Evolutionary conservation across 352 stramenopile species (phyloP).

Genomic region (Ophiocytium majus): DNA sequence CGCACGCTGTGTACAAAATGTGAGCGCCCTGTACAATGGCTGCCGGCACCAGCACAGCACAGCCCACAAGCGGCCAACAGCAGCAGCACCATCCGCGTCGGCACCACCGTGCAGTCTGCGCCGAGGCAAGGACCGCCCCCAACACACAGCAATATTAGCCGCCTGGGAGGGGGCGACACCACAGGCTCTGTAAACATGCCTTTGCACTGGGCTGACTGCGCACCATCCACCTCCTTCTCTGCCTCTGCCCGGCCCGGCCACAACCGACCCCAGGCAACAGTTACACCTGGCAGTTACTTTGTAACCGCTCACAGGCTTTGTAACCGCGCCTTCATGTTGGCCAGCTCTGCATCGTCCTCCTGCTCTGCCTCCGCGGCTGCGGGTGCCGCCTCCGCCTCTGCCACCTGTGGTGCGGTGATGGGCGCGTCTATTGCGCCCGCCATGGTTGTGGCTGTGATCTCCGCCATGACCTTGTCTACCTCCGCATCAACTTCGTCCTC

Average conservation of each 20-base stretch:
- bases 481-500: slow-evolving; percentile 49
- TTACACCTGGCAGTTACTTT: no score
- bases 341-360: not conserved
- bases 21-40: no score
- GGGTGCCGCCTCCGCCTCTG: not conserved
- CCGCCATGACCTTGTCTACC: slow-evolving; percentile 56
- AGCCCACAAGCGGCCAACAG: no score
- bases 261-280: no score
- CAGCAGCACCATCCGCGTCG: no score
- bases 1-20: no score
- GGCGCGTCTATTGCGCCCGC: slow-evolving; percentile 42
- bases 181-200: not conserved
- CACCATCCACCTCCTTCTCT: not conserved
- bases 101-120: no score
- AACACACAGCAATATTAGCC: no score
- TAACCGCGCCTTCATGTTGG: slow-evolving; percentile 40
- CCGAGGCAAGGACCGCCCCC: no score
- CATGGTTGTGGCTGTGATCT: slow-evolving; percentile 57
- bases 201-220: not conserved
- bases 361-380: slow-evolving; percentile 19
- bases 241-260: not conserved
- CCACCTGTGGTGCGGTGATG: slow-evolving; percentile 29
- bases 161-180: no score
- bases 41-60: no score
- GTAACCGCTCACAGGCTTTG: not conserved